Evolutionary conservation across 2,329 filamentous ascomycete species (phyloP), one percentile per base, ranked within the genome.

Genomic region (Juglanconis oblonga): DNA sequence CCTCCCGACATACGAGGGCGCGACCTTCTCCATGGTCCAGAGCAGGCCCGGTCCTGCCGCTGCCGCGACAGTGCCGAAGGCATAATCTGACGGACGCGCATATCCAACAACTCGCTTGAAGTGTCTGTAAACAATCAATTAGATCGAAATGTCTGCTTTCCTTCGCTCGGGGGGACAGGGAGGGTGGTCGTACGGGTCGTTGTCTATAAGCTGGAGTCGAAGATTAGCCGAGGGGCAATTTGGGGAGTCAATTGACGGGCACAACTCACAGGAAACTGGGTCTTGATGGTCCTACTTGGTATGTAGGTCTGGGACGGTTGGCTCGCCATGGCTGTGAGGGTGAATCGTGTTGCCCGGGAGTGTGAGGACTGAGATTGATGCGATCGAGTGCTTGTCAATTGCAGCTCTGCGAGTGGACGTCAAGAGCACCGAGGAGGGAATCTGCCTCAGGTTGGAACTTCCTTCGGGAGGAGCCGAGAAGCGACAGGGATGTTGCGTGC

Each of bases 71-170:
- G 82, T 80, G 64, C 88, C 94, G 67, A 86, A 79, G 45, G 82
- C 80, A 77, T 96, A 98, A 77, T 99, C 95, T 53, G 88, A 90
- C 52, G 87, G 80, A 65, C 95, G 87, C 64, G 93, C 90, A 83
- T 99, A 99, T 72, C 86, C 77, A 65, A 97, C 75, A 17, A 98
- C 95, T 73, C 95, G 89, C 77, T 87, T 91, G 77, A 98, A 89
- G 77, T 99, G 95, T 71, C 92, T 96, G 69, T 59, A 63, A 29
- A 32, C 35, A 47, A 49, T 45, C 50, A 57, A 66, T 67, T 67
- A 68, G 70, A 68, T 80, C 62, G 69, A 69, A 44, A 38, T 35
- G 51, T 55, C 38, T 17, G 10, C n/a, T 11, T 50, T 6, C 14
- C 8, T 50, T 48, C 44, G 10, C 7, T 44, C 45, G 55, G 53